Evolutionary conservation across 148 eudicot species (phyloP).

Genomic region (Agrostemma githago): DNA sequence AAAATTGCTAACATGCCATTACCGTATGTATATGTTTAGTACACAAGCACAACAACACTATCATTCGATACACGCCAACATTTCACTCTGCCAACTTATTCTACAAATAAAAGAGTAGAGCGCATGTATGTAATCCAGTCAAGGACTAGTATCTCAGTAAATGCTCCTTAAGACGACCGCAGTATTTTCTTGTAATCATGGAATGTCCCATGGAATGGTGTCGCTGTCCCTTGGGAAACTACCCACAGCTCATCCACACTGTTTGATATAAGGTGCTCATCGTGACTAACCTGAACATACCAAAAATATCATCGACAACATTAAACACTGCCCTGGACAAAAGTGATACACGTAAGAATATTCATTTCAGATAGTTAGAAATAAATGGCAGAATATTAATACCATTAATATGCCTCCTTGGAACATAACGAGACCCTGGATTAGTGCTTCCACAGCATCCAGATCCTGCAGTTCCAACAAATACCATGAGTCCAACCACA

Average conservation of each 20-base stretch:
- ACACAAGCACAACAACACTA: no score
- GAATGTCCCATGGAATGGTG: constrained; percentile 86
- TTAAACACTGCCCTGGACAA: neutral
- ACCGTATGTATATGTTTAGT: no score
- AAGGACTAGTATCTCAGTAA: neutral
- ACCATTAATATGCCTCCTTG: constrained; percentile 99
- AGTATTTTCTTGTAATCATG: constrained; percentile 90
- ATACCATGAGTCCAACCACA: neutral
- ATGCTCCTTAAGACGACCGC: constrained; percentile 37
- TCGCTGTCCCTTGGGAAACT: constrained; percentile 73
- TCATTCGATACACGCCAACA: neutral
- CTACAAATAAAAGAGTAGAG: neutral
- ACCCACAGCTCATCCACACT: constrained; percentile 98
- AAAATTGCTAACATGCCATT: no score
- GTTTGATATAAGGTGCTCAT: constrained; percentile 91
- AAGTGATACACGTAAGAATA: neutral
- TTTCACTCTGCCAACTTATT: neutral
- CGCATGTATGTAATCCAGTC: neutral
- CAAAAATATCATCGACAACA: constrained; percentile 2
- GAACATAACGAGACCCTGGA: constrained; percentile 95
- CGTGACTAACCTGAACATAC: constrained; percentile 86
- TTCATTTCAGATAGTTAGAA: constrained; percentile 8
- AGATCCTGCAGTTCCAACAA: constrained; percentile 54
- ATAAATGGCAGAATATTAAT: constrained; percentile 10
- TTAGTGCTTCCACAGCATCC: constrained; percentile 98